Evolutionary conservation across 139 green algal genomes (phyloP).

Genomic region (Nannochloris sp.): DNA sequence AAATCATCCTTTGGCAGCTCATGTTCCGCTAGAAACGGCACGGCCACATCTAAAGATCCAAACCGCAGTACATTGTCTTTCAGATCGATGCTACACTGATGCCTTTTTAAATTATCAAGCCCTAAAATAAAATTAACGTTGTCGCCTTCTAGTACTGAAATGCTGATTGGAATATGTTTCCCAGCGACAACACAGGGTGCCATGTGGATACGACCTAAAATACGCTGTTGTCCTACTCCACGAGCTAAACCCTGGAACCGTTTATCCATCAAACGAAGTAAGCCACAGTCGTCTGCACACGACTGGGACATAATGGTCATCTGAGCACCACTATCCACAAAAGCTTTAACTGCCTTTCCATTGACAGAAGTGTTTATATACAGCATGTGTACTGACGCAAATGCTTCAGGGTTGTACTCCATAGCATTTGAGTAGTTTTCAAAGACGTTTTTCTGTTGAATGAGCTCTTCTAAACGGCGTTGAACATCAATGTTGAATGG

Average conservation of each 20-base stretch:
- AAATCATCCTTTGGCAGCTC: slow-evolving; percentile 21
- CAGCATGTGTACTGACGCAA: slow-evolving; percentile 70
- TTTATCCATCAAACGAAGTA: slow-evolving; percentile 84
- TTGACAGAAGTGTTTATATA: slow-evolving; percentile 84
- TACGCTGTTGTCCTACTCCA: slow-evolving; percentile 81
- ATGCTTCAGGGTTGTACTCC: slow-evolving; percentile 87
- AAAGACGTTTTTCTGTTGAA: slow-evolving; percentile 80
- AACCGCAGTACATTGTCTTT: slow-evolving; percentile 59
- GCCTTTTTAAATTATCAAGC: slow-evolving; percentile 87
- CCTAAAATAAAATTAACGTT: slow-evolving; percentile 92
- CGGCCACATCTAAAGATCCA: slow-evolving; percentile 23
- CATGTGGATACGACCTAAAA: slow-evolving; percentile 60
- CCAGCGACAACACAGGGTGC: slow-evolving; percentile 64
- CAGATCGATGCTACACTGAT: slow-evolving; percentile 74
- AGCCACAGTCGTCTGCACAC: slow-evolving; percentile 65
- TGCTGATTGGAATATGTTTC: slow-evolving; percentile 65
- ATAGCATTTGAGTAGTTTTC: slow-evolving; percentile 82
- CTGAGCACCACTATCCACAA: slow-evolving; percentile 81
- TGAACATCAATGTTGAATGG: slow-evolving; percentile 79
- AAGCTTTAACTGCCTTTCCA: slow-evolving; percentile 61
- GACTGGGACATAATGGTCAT: slow-evolving; percentile 50
- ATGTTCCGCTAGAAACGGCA: slow-evolving; percentile 76
- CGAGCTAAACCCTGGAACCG: slow-evolving; percentile 77
- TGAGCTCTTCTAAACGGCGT: slow-evolving; percentile 76
- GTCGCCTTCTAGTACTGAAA: slow-evolving; percentile 87